These are phyloP conservation scores for Bryopsis sp. DNA, from an alignment of 139 green algal genomes.

Conservation along the genomic window DNA sequence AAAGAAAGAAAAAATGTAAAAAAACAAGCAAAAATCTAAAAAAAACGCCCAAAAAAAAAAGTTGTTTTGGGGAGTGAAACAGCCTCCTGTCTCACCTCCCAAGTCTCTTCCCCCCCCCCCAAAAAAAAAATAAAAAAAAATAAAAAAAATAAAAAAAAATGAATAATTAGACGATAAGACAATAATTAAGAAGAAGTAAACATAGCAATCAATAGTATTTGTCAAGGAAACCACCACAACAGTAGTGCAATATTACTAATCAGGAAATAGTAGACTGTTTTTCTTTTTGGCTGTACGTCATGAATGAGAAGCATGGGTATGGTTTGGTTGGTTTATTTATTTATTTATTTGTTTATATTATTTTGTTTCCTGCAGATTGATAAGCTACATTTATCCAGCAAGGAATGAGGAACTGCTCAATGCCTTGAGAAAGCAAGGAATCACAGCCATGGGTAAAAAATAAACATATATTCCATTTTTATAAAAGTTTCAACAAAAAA, in stretches of 20 bases:
- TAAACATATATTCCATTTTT: too few relatives aligned
- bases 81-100: not conserved
- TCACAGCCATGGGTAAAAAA: constrained; percentile 56
- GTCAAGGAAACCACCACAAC: too few relatives aligned
- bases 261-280: too few relatives aligned
- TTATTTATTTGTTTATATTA: not conserved
- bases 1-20: not conserved
- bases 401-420: constrained; percentile 70
- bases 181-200: constrained; percentile 2
- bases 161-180: too few relatives aligned
- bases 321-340: not conserved
- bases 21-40: not conserved
- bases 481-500: too few relatives aligned
- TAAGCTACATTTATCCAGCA: constrained; percentile 69
- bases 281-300: too few relatives aligned
- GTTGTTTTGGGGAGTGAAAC: not conserved
- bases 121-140: too few relatives aligned
- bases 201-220: not conserved
- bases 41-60: not conserved
- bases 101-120: constrained; percentile 3
- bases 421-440: constrained; percentile 39
- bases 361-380: constrained; percentile 31
- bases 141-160: too few relatives aligned
- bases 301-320: not conserved
- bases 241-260: too few relatives aligned